Conservation (phyloP, 176 grass and related monocot species). For the Carex littledalei region DNA sequence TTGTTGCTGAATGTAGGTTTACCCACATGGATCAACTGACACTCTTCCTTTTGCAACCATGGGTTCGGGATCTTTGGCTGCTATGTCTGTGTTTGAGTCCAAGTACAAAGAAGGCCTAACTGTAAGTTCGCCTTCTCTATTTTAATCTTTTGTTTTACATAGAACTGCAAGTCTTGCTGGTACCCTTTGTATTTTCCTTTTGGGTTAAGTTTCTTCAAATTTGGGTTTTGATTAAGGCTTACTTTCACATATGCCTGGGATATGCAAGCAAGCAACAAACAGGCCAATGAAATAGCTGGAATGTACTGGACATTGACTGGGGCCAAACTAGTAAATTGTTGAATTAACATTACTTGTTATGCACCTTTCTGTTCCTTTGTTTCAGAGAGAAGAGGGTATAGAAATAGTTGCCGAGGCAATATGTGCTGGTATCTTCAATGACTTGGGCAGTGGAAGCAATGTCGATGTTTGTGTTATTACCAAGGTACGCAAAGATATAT, state of each 20-base stretch:
- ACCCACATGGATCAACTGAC: constrained; percentile 90
- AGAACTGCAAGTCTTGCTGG: background rate
- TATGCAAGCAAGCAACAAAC: background rate
- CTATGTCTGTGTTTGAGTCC: constrained; percentile 85
- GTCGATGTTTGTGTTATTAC: constrained; percentile 96
- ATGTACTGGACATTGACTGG: background rate
- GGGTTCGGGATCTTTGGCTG: constrained; percentile 98
- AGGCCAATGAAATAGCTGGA: background rate
- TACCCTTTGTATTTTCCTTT: background rate
- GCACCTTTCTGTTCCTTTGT: constrained; percentile 8
- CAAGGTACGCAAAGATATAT: constrained; percentile 47
- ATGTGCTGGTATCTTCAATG: constrained; percentile 84
- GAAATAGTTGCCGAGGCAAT: constrained; percentile 66
- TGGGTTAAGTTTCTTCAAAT: background rate
- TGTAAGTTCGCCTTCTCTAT: constrained; percentile 39
- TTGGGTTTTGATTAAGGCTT: background rate
- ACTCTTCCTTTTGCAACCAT: constrained; percentile 99
- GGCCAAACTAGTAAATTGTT: background rate
- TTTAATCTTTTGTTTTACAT: background rate
- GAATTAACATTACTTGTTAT: background rate
- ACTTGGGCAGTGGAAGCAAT: constrained; percentile 94
- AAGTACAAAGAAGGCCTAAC: constrained; percentile 92
- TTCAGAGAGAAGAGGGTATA: constrained; percentile 86
- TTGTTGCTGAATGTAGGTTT: constrained; percentile 46
- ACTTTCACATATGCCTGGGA: background rate